Base-by-base conservation (phyloP, 805 yeast genomes). In the Ogataea ramenticola region DNA sequence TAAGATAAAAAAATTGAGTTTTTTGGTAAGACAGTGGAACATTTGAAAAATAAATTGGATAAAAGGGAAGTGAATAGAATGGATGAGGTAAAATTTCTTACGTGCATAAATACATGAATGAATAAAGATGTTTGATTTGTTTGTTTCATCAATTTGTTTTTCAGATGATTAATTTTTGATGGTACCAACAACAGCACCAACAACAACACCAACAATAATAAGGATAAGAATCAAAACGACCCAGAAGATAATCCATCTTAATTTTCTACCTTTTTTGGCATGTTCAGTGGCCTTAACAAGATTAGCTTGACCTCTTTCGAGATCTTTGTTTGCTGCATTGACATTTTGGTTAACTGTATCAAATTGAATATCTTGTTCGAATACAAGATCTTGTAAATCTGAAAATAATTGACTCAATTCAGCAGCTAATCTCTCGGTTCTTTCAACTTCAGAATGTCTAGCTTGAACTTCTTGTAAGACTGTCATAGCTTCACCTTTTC, bases 381-480 rank as follows among this genome's bases (percentile, higher is more conserved):
- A 88, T 40, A 91, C 97, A 67, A 93, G 73, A 60, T 86, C 86
- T 68, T 93, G 97, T 93, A 93, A 87, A 62, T 93, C 98, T 58
- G 84, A 85, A 72, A 93, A 89, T 62, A 93, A 77, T 70, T 87
- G 96, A 36, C 95, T 86, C 66, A 93, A 78, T 67, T 93, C 99
- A 32, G 91, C 88, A 86, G 93, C 89, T 47, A 96, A 84, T 68
- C 87, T 82, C 68, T 91, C 98, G 66, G 93, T 83, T 71, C 88
- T 86, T 70, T 87, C 85, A 59, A 93, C 79, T 70, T 93, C 98
- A 62, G 85, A 82, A 70, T 93, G 98, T 70, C 99, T 82, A 42
- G 86, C 81, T 69, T 91, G 96, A 45, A 93, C 98, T 69, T 93
- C 98, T 57, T 88, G 86, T 55, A 93, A 75, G 2, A 95, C 98